Conservation (phyloP, 305 asterid species). For the Fraxinus floribunda region DNA sequence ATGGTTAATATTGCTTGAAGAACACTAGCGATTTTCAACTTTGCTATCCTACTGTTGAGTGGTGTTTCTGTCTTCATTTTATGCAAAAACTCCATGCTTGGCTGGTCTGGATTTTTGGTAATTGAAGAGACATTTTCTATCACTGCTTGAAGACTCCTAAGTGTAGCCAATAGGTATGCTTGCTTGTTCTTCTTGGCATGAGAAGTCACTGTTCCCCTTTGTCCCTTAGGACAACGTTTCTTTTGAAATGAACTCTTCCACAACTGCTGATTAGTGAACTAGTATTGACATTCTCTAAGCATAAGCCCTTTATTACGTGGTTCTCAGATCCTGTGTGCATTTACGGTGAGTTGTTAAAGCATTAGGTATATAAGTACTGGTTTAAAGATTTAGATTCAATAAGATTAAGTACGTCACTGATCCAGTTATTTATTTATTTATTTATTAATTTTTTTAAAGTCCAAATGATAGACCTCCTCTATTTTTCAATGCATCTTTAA, state of each 20-base stretch:
- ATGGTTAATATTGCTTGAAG: background rate
- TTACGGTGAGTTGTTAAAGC: background rate
- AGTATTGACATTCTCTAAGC: background rate
- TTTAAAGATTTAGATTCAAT: background rate
- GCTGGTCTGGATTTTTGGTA: background rate
- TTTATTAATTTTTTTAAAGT: background rate
- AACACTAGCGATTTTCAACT: background rate
- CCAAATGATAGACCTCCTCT: background rate
- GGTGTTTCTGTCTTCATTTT: background rate
- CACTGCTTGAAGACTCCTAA: background rate
- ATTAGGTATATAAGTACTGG: background rate
- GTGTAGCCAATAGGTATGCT: background rate
- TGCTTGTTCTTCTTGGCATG: background rate
- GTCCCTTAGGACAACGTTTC: background rate
- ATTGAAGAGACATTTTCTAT: background rate
- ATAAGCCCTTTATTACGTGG: background rate
- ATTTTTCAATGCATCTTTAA: background rate
- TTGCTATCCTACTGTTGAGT: background rate
- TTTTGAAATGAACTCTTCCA: background rate
- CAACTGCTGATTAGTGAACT: background rate
- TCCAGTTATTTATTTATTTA: background rate
- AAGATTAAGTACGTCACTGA: background rate
- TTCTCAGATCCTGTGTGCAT: background rate
- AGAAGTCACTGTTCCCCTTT: background rate
- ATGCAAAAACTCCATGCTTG: background rate